Evolutionary conservation across 129 eudicot species (phyloP).

Genomic region (Gnaphalium uliginosum): DNA sequence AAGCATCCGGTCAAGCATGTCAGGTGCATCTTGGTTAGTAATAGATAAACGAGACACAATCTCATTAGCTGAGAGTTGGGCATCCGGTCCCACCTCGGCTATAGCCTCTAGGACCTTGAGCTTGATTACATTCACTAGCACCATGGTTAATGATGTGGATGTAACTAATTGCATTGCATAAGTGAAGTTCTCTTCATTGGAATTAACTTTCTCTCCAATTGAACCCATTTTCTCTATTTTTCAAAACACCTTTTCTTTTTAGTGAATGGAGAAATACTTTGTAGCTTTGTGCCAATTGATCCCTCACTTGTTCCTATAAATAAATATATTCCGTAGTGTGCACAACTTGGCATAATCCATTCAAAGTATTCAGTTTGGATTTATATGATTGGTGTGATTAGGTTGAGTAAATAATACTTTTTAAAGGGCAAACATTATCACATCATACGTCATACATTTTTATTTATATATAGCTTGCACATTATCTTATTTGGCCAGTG

Average conservation of each 20-base stretch:
- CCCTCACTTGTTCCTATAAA: too few relatives aligned
- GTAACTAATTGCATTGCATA: slow-evolving; percentile 29
- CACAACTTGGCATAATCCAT: too few relatives aligned
- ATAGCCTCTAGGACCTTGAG: slow-evolving; percentile 21
- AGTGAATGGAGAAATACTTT: too few relatives aligned
- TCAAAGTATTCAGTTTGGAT: too few relatives aligned
- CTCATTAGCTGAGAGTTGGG: slow-evolving; percentile 7
- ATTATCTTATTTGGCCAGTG: too few relatives aligned
- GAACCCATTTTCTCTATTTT: neutral
- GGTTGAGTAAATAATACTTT: neutral
- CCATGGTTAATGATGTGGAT: slow-evolving; percentile 27
- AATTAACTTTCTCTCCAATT: neutral
- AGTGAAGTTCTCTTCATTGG: slow-evolving; percentile 15
- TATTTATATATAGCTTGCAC: too few relatives aligned
- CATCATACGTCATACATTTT: too few relatives aligned
- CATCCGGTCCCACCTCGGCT: slow-evolving; percentile 13
- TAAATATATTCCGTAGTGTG: neutral
- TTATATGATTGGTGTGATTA: neutral
- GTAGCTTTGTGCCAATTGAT: too few relatives aligned
- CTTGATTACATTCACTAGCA: slow-evolving; percentile 15
- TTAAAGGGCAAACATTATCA: too few relatives aligned
- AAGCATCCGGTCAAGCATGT: slow-evolving; percentile 43
- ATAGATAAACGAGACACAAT: slow-evolving; percentile 12
- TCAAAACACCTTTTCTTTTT: too few relatives aligned
- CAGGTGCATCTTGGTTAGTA: slow-evolving; percentile 22